Evolutionary conservation across 1,284 basidiomycete species (phyloP).

Genomic region (Moniliella sp.): DNA sequence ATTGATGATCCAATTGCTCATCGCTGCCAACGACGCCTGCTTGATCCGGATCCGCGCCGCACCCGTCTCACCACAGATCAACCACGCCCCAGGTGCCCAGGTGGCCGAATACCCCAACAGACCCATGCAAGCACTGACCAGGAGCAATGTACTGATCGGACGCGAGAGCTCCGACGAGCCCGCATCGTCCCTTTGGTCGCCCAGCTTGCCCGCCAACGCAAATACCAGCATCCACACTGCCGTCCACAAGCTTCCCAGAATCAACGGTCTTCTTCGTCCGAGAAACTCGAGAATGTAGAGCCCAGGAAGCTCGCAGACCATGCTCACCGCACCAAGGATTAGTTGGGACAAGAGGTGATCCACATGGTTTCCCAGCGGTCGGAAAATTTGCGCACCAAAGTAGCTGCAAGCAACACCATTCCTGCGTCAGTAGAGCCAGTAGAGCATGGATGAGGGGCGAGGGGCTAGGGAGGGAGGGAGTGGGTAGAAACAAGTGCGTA

Average conservation of each 20-base stretch:
- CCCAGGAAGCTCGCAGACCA: constrained; percentile 42
- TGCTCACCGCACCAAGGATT: constrained; percentile 43
- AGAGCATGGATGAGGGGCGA: not conserved
- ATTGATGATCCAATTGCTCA: constrained; percentile 45
- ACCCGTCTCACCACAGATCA: constrained; percentile 45
- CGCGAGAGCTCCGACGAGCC: no score
- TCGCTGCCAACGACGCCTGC: constrained; percentile 51
- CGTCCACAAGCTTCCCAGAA: constrained; percentile 42
- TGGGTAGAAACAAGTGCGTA: no score
- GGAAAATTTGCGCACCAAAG: constrained; percentile 51
- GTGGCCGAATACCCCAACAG: constrained; percentile 56
- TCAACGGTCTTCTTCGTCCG: constrained; percentile 41
- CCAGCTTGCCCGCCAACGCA: constrained; percentile 50
- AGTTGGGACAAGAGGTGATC: constrained; percentile 45
- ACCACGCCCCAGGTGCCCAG: constrained; percentile 39
- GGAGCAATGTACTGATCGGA: no score
- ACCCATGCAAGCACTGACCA: constrained; percentile 55
- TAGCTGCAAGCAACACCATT: constrained; percentile 38
- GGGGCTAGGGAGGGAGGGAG: no score
- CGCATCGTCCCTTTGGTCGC: constrained; percentile 37
- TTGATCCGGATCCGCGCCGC: constrained; percentile 52
- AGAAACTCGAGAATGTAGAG: constrained; percentile 43
- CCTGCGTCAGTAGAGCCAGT: constrained; percentile 8
- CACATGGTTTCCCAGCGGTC: constrained; percentile 45
- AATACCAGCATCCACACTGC: constrained; percentile 55